Percentiles rank a stretch among this genome's conserved stretches.
Evolutionary conservation across 768 basidiomycete species (phyloP).

Genomic region (Lactarius hengduanensis): DNA sequence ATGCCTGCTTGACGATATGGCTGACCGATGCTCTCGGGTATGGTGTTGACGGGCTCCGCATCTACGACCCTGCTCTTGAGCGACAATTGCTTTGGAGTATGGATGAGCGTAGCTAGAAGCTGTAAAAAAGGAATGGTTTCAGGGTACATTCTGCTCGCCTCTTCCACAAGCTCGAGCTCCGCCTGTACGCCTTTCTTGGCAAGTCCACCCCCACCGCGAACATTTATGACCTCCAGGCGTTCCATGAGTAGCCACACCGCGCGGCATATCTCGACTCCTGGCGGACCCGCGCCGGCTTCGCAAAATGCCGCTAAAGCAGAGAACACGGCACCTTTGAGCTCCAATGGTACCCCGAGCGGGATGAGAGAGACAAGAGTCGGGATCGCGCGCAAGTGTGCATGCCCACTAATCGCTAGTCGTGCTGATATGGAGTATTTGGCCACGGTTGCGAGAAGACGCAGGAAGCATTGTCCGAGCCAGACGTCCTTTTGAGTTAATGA

Average conservation of each 20-base stretch:
- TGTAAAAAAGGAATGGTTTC: conserved; percentile 86
- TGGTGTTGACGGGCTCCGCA: conserved; percentile 62
- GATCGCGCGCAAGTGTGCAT: conserved; percentile 78
- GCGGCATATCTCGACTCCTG: conserved; percentile 78
- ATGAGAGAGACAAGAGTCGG: conserved; percentile 76
- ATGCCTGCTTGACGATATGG: conserved; percentile 80
- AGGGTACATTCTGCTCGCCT: conserved; percentile 75
- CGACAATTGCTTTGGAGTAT: conserved; percentile 72
- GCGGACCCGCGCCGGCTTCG: conserved; percentile 67
- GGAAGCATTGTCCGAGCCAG: conserved; percentile 74
- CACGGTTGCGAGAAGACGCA: conserved; percentile 74
- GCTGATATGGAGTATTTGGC: conserved; percentile 74
- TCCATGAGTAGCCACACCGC: conserved; percentile 86
- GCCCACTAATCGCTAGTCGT: conserved; percentile 71
- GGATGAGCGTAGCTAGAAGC: conserved; percentile 78
- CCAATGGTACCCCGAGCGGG: conserved; percentile 80
- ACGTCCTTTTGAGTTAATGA: conserved; percentile 70
- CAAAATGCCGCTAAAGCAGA: conserved; percentile 82
- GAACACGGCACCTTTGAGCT: conserved; percentile 84
- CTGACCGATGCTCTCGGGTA: conserved; percentile 78
- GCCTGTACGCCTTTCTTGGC: conserved; percentile 77
- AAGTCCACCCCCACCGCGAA: conserved; percentile 52
- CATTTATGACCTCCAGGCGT: conserved; percentile 77
- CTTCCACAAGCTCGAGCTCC: conserved; percentile 86
- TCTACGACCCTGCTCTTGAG: conserved; percentile 59